phyloP scores from a whole-genome alignment of 148 eudicot genomes.

The Camellia japonica region DNA sequence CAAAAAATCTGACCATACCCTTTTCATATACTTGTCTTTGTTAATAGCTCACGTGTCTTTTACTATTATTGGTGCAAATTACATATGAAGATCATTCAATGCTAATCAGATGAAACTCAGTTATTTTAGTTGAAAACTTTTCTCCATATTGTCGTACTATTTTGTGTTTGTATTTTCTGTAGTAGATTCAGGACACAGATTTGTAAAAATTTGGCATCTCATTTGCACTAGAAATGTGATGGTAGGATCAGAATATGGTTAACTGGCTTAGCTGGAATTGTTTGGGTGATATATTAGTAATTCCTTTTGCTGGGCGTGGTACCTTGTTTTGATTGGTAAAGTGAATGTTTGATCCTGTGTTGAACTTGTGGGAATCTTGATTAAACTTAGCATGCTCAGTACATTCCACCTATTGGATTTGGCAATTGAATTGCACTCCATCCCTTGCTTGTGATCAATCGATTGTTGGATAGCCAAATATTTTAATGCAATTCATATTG shows the following conservation, averaged over 20 bases:
- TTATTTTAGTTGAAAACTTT: too few species aligned
- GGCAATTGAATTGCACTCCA: background rate
- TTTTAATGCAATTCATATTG: background rate
- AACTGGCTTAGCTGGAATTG: background rate
- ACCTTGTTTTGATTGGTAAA: background rate
- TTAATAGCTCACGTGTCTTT: too few species aligned
- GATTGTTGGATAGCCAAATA: background rate
- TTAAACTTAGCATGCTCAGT: background rate
- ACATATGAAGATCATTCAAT: too few species aligned
- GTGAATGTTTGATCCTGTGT: background rate
- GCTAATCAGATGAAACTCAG: too few species aligned
- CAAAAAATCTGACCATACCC: too few species aligned
- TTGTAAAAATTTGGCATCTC: background rate
- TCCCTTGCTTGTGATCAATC: background rate
- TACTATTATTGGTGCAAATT: too few species aligned
- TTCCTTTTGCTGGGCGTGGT: background rate
- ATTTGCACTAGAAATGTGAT: background rate
- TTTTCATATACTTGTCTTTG: too few species aligned
- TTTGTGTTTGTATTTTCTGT: background rate
- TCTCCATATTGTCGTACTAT: too few species aligned
- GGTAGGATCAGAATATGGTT: background rate
- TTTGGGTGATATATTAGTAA: background rate
- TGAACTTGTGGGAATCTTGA: background rate
- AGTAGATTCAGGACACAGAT: background rate
- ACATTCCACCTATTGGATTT: background rate